Evolutionary conservation across 2,329 filamentous ascomycete genomes (phyloP), one percentile per base, ranked within the genome.

Genomic region (Monosporascus cannonballus): DNA sequence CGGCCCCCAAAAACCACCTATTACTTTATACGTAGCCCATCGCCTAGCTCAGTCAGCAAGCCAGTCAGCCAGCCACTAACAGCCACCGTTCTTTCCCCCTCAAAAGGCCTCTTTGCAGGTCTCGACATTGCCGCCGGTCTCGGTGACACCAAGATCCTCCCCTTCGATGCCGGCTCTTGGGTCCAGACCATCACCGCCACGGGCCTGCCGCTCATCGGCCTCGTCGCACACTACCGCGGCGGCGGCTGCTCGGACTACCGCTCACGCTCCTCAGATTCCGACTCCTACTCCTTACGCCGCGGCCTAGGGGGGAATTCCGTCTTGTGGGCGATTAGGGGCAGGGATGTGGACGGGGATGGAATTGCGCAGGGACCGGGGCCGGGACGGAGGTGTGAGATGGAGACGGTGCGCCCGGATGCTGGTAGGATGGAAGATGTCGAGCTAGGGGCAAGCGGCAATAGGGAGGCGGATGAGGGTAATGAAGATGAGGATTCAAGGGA

Each of bases 141-240:
- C 3, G 71, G 78, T 56, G 77, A 73, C 59, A 67, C 63, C 24
- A 57, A 64, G 11, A 72, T 71, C 11, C 57, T 63, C 4, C 70
- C 70, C 52, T 79, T 82, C 56, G 77, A 81, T 55, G 62, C 76
- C 18, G 76, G 70, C 22, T 79, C 78, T 2, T 65, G 80, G 38
- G 74, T 75, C 0, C 66, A 73, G 42, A 79, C 77, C 0, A 73
- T 76, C 0, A 76, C 81, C 42, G 69, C 75, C 56, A 62, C 80
- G 48, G 71, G 81, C 39, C 71, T 83, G 0, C 78, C 79, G 0
- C 70, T 81, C 1, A 79, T 77, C 51, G 75, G 75, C 4, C 71
- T 82, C 30, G 69, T 77, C 15, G 79, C 79, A 2, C 55, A 57
- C 51, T 63, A 63, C 51, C 57, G 61, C 7, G 63, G 59, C 6